Percentiles rank a stretch among this genome's conserved stretches.
Evolutionary conservation across 768 basidiomycete genomes (phyloP).

Genomic region (Auricularia sp.): DNA sequence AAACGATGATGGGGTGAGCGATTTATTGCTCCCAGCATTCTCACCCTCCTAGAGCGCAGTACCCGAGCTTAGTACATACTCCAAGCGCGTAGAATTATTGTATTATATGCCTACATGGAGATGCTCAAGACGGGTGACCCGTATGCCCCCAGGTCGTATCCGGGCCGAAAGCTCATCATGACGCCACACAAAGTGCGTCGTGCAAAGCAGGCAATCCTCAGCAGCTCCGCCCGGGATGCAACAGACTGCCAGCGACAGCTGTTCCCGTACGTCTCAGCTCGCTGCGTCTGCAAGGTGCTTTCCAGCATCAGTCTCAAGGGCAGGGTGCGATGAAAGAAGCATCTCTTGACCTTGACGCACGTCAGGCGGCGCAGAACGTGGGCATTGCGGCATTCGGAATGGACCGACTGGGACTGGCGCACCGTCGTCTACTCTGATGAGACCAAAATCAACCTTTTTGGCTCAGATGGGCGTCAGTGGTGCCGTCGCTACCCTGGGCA

Average conservation of each 20-base stretch:
- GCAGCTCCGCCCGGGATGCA: not conserved
- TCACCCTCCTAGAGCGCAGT: no score
- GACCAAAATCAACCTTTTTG: constrained; percentile 24
- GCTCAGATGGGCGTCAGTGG: constrained; percentile 24
- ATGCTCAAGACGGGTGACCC: no score
- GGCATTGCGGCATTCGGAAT: constrained; percentile 17
- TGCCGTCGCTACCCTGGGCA: constrained; percentile 23
- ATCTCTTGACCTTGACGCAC: constrained; percentile 16
- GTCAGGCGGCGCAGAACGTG: constrained; percentile 12
- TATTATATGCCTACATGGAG: no score
- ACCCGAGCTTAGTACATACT: no score
- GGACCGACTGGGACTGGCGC: constrained; percentile 22
- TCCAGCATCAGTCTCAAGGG: constrained; percentile 6
- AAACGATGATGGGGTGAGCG: no score
- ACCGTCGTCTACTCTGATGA: constrained; percentile 24
- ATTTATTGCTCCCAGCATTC: no score
- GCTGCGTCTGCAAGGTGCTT: constrained; percentile 1
- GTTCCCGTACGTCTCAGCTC: constrained; percentile 3
- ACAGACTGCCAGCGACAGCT: constrained; percentile 5
- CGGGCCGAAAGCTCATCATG: no score
- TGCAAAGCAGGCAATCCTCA: no score
- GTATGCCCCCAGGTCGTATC: no score
- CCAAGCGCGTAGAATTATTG: no score
- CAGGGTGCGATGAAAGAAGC: constrained; percentile 7
- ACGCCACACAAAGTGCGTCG: no score